Evolutionary conservation across 2,329 filamentous ascomycete species (phyloP).

Genomic region (Ophiostoma ips): DNA sequence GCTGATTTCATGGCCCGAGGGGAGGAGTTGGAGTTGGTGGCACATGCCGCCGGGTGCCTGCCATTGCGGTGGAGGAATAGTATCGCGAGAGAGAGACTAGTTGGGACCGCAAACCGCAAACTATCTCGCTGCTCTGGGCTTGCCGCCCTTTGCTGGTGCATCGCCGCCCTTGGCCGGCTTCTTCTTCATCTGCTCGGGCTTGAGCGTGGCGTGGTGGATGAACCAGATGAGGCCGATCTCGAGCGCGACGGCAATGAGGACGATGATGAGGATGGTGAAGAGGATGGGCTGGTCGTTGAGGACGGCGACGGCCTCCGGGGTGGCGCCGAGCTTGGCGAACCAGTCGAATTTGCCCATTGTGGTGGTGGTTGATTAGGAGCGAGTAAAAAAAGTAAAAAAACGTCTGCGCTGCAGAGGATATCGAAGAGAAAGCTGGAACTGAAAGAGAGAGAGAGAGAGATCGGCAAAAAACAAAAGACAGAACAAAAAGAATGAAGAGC

Average conservation of each 20-base stretch:
- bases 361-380: background rate
- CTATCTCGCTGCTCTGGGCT: constrained; percentile 14
- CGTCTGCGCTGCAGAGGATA: constrained; percentile 7
- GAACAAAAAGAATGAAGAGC: background rate
- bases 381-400: background rate
- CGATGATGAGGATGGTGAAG: constrained; percentile 42
- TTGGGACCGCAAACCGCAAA: background rate
- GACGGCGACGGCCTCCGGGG: constrained; percentile 41
- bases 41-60: no score
- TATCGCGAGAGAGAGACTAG: no score
- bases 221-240: constrained; percentile 38
- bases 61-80: no score
- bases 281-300: constrained; percentile 48
- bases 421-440: background rate
- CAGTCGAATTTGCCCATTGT: constrained; percentile 39
- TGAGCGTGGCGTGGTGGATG: constrained; percentile 46
- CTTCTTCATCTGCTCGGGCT: constrained; percentile 45
- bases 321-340: constrained; percentile 42
- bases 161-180: constrained; percentile 26
- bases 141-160: constrained; percentile 22
- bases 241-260: constrained; percentile 33
- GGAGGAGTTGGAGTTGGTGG: no score
- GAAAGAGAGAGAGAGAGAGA: background rate
- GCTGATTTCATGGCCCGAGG: no score
- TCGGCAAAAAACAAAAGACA: background rate